Base-by-base conservation (phyloP, 1,284 basidiomycete genomes). In the Sanghuangporus sanghuang region DNA sequence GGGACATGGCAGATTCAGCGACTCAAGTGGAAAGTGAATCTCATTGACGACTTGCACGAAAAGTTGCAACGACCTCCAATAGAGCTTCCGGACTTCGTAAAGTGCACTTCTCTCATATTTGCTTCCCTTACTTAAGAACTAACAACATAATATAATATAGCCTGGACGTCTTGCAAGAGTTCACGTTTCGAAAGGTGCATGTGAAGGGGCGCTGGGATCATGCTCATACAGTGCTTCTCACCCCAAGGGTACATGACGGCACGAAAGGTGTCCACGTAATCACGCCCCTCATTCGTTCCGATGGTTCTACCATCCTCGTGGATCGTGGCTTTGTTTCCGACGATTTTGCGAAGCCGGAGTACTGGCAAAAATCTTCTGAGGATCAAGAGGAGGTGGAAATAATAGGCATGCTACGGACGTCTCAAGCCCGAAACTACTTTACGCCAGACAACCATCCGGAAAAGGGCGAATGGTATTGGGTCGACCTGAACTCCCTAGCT, bases 1-100 rank as follows among this genome's bases (percentile, higher is more conserved):
- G 96, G 96, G 21, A 87, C 89, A 40, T 99, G 96, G 97, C 96
- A 99, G 72, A 77, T 92, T 42, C 84, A 93, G 70, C 84, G 97
- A 48, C 81, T 99, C 50, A 86, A 93, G 73, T 99, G 97, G 97
- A 99, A 99, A 76, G 80, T 98, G 38, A 84, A 85, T 59, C 81
- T 99, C 65, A 98, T 99, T 68, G 93, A 98, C 68, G 94, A 98
- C 72, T 81, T 99, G 50, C 92, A 98, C 72, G 87, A 93, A 74
- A 98, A 98, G 77, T 78, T 98, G 35, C 83, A 89, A 66, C 82
- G 90, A 36, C 85, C 86, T 40, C 92, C 97, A 0, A 83, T 99
- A 64, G 73, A 79, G 27, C 78, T 99, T 27, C 96, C 96, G 1
- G 82, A 81, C 49, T 85, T 86, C 74, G 88, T 99, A 78, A 96